Conservation (phyloP, 768 basidiomycete genomes). For the Termitomyces sp. region DNA sequence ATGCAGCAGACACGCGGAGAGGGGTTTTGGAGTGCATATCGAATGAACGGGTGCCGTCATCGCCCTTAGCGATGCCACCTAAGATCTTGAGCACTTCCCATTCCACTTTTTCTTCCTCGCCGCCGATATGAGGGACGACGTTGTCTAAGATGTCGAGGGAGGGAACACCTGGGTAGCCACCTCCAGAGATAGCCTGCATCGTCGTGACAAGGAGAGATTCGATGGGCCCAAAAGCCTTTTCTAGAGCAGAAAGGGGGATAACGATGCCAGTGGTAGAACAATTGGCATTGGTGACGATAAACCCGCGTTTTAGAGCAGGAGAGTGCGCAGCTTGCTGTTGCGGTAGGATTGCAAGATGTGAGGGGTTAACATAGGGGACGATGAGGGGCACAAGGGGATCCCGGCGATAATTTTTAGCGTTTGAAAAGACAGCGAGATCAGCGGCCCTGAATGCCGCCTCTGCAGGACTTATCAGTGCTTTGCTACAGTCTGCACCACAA, state of each 20-base stretch:
- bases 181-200: constrained; percentile 96
- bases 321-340: constrained; percentile 72
- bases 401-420: constrained; percentile 93
- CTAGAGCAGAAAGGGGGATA: constrained; percentile 87
- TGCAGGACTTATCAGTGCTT: constrained; percentile 23
- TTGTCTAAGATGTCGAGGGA: constrained; percentile 93
- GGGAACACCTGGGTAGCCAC: constrained; percentile 93
- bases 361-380: constrained; percentile 92
- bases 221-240: constrained; percentile 90
- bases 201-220: constrained; percentile 90
- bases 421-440: constrained; percentile 91
- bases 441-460: constrained; percentile 84
- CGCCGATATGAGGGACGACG: constrained; percentile 88
- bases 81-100: constrained; percentile 99
- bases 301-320: constrained; percentile 73
- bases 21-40: constrained; percentile 82
- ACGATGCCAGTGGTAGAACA: constrained; percentile 94
- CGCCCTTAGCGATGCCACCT: constrained; percentile 64
- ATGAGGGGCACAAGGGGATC: constrained; percentile 92
- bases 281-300: constrained; percentile 98
- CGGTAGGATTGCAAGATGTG: constrained; percentile 76
- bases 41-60: constrained; percentile 56
- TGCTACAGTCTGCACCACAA: neutral
- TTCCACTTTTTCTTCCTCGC: constrained; percentile 97
- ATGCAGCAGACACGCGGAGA: constrained; percentile 86